phyloP scores from a whole-genome alignment of 495 filamentous ascomycete genomes.

The Parathielavia appendiculata region DNA sequence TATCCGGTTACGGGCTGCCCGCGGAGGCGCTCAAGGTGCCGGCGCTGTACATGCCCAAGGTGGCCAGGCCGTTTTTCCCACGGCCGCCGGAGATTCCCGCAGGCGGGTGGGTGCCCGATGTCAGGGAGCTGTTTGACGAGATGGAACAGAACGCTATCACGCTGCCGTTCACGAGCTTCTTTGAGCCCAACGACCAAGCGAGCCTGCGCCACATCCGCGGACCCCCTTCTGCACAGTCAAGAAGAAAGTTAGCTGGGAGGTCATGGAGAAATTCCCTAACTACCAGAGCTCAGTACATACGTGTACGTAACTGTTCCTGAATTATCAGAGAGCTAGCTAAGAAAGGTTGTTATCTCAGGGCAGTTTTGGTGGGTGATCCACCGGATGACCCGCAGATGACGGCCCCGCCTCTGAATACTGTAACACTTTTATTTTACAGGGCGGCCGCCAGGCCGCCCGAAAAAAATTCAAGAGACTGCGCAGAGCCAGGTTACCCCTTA shows the following conservation, averaged over 20 bases:
- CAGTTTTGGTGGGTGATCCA: too few species aligned
- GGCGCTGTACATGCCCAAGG: background rate
- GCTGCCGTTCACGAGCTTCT: conserved; percentile 10
- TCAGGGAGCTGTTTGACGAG: background rate
- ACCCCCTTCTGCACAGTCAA: conserved; percentile 9
- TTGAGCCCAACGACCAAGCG: background rate
- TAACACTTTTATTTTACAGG: too few species aligned
- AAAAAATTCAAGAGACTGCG: too few species aligned
- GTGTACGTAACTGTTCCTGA: too few species aligned
- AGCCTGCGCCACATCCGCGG: background rate
- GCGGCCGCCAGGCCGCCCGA: too few species aligned
- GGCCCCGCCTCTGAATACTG: too few species aligned
- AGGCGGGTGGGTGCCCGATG: background rate
- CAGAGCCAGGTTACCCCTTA: too few species aligned
- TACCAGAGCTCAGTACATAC: conserved; percentile 3
- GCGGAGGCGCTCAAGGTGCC: background rate
- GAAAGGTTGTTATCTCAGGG: too few species aligned
- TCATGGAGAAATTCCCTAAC: conserved; percentile 1
- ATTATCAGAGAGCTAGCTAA: too few species aligned
- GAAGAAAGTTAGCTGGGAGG: background rate
- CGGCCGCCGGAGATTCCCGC: background rate
- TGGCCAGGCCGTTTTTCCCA: too few species aligned
- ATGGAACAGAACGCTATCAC: background rate
- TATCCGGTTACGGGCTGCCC: background rate
- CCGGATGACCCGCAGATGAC: too few species aligned